Evolutionary conservation across 2,329 filamentous ascomycete species (phyloP), one percentile per base, ranked within the genome.

Genomic region (Beauveria sp.): DNA sequence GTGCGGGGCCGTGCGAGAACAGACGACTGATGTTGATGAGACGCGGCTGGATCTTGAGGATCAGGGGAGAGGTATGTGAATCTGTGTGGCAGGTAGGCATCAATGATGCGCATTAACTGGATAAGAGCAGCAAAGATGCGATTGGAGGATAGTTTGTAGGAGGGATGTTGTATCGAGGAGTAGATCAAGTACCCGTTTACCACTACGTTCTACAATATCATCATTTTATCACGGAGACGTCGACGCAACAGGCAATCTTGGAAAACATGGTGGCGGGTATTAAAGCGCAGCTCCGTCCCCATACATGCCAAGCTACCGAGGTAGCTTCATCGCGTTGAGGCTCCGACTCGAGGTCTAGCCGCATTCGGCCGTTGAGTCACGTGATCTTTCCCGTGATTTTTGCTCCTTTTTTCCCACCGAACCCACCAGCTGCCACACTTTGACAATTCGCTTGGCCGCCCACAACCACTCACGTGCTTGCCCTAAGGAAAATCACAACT

Each of bases 401-500:
- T 9, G 9, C 22, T 3, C 10, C 20, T 51, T 16, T 38, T 40
- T 40, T 14, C 10, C 18, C 12, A 16, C 34, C 49, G 28, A 22
- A 51, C 31, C 50, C 31, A 52, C 22, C 42, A 34, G 9, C 51
- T n/a, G 24, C 31, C 38, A 26, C 55, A 50, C 52, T 38, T 34
- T 34, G 18, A 46, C 22, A 34, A 50, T 48, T 61, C 62, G 61
- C 58, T 64, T 61, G 57, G 43, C 54, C 43, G 16, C 56, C 40
- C 56, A 66, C 66, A 63, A 57, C 65, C 66, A 64, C 70, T 74
- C 72, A 75, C 73, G 74, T 74, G 74, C 71, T 69, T 75, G 74
- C 74, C 74, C 75, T 77, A 76, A 76, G 69, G 65, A 72, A 75
- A 75, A 70, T 71, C 74, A 75, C 72, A 76, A 74, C 68, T 72